phyloP scores from a whole-genome alignment of 31 red algal species.

The Endocladia muricata region DNA sequence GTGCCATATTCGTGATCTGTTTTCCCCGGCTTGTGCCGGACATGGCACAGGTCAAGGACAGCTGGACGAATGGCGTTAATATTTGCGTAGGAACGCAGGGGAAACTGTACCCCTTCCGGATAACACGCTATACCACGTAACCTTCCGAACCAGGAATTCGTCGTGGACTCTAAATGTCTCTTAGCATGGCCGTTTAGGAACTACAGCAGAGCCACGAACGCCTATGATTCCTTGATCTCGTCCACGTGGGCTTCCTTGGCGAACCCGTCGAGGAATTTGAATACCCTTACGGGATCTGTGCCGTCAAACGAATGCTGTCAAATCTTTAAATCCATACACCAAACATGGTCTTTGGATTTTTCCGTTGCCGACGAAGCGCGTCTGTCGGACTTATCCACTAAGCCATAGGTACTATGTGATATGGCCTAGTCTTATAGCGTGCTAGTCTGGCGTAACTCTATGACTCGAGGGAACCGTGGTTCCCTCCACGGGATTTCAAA shows the following conservation, averaged over 20 bases:
- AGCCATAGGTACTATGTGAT: too few relatives aligned
- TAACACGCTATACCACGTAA: background rate
- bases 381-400: too few relatives aligned
- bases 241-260: background rate
- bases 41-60: background rate
- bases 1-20: background rate
- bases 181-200: background rate
- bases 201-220: background rate
- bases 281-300: background rate
- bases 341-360: conserved; percentile 10
- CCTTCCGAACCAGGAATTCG: background rate
- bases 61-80: background rate
- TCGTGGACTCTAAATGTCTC: background rate
- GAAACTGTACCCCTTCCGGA: background rate
- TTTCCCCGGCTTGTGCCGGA: background rate
- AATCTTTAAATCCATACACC: background rate
- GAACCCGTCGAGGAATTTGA: conserved; percentile 5
- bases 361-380: conserved; percentile 17
- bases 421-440: too few relatives aligned
- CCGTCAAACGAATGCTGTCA: background rate
- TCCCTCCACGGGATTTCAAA: too few relatives aligned
- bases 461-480: too few relatives aligned
- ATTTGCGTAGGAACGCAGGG: background rate
- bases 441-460: too few relatives aligned
- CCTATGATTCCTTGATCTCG: conserved; percentile 1